phyloP scores from a whole-genome alignment of 441 rosid genomes.

The Euphorbia celastroides region DNA sequence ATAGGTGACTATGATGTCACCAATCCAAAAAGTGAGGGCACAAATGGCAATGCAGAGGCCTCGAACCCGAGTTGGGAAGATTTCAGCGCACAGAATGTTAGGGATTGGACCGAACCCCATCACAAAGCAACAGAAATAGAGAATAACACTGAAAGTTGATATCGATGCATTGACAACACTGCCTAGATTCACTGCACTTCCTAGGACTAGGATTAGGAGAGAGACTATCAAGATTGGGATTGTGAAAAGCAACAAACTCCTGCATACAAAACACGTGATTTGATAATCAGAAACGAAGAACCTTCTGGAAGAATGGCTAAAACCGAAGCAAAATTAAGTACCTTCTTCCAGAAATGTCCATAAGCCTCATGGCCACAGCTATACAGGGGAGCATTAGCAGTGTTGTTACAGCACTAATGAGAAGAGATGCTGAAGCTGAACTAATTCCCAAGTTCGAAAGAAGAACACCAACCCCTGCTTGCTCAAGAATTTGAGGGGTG shows the following conservation, averaged over 20 bases:
- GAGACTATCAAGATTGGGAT: conserved; percentile 58
- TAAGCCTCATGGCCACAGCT: conserved; percentile 87
- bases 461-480: conserved; percentile 85
- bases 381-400: conserved; percentile 92
- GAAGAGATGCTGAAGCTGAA: conserved; percentile 62
- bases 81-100: conserved; percentile 90
- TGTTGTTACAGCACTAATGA: conserved; percentile 66
- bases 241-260: conserved; percentile 41
- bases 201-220: conserved; percentile 53
- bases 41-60: conserved; percentile 80
- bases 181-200: conserved; percentile 42
- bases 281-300: no score
- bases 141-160: conserved; percentile 67
- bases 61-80: conserved; percentile 92
- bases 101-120: conserved; percentile 94
- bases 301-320: no score
- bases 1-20: conserved; percentile 79
- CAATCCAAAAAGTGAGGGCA: conserved; percentile 74
- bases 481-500: conserved; percentile 94
- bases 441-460: conserved; percentile 66
- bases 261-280: conserved; percentile 26
- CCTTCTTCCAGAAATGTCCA: conserved; percentile 96
- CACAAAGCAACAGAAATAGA: conserved; percentile 92
- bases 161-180: conserved; percentile 55
- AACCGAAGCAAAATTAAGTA: conserved; percentile 19